Percentiles rank a stretch among this genome's conserved stretches.
Evolutionary conservation across 805 yeast species (phyloP).

Genomic region (Jamesozyma jinghongensis): DNA sequence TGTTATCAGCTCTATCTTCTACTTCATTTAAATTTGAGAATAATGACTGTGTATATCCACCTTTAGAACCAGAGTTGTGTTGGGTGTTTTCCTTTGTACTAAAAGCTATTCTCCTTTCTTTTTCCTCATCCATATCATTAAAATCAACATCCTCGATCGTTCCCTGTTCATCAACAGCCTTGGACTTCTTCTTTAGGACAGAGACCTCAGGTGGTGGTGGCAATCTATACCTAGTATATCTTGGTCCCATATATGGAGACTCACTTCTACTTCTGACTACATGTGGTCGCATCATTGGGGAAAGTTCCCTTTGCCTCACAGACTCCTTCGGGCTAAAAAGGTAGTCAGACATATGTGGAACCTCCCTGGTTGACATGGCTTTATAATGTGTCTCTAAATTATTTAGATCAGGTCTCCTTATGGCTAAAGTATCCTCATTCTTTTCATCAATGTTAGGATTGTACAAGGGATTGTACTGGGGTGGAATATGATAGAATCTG

Average conservation of each 20-base stretch:
- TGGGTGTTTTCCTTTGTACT: conserved; percentile 25
- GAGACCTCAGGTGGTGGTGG: conserved; percentile 25
- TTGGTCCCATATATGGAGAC: conserved; percentile 7
- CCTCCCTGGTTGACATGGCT: background rate
- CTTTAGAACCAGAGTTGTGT: conserved; percentile 25
- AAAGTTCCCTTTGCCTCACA: background rate
- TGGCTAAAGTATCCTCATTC: background rate
- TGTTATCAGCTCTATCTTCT: conserved; percentile 23
- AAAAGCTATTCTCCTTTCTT: conserved; percentile 14
- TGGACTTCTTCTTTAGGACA: conserved; percentile 8
- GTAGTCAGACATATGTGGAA: background rate
- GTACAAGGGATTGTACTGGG: conserved; percentile 25
- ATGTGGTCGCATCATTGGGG: background rate
- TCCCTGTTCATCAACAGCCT: conserved; percentile 12
- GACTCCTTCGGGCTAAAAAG: background rate
- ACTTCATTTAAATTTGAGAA: conserved; percentile 29
- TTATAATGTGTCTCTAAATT: background rate
- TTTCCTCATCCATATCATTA: conserved; percentile 12
- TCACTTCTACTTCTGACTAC: conserved; percentile 10
- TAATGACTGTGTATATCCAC: conserved; percentile 25
- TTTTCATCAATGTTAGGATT: background rate
- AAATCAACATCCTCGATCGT: conserved; percentile 18
- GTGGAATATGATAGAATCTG: conserved; percentile 25
- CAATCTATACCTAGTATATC: conserved; percentile 1
- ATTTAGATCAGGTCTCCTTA: background rate